phyloP scores from a whole-genome alignment of 139 green algal genomes.

The Edaphochlamys debaryana region DNA sequence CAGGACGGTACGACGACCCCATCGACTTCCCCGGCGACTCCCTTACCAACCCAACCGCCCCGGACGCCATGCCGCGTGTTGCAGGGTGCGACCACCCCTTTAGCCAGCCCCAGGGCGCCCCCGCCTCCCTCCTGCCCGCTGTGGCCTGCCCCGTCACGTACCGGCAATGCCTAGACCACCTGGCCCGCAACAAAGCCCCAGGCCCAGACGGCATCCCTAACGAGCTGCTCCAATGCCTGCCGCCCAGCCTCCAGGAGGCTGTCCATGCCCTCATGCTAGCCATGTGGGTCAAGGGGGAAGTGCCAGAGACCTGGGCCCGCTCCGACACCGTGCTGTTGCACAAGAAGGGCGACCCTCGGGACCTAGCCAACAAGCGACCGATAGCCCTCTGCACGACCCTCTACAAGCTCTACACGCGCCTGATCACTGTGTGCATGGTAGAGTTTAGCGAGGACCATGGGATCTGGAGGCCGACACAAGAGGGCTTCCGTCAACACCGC shows the following conservation, averaged over 20 bases:
- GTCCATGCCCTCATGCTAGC: not conserved
- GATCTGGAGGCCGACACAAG: not conserved
- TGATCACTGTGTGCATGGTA: constrained; percentile 28
- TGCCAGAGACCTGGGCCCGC: constrained; percentile 44
- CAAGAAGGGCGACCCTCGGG: constrained; percentile 42
- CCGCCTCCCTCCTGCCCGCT: too few relatives aligned
- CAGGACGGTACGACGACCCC: too few relatives aligned
- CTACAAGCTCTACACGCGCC: constrained; percentile 61
- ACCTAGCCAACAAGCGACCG: constrained; percentile 41
- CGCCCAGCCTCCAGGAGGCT: not conserved
- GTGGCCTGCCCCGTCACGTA: too few relatives aligned
- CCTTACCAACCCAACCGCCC: too few relatives aligned
- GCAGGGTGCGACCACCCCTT: too few relatives aligned
- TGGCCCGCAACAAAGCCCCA: not conserved
- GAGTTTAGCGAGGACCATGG: not conserved
- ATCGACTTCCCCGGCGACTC: too few relatives aligned
- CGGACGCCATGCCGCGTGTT: too few relatives aligned
- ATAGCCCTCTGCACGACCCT: constrained; percentile 44
- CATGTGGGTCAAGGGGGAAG: constrained; percentile 50
- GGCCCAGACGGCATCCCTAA: not conserved
- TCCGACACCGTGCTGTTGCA: constrained; percentile 49
- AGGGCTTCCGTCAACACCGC: not conserved
- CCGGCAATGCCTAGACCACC: not conserved
- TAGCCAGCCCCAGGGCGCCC: too few relatives aligned
- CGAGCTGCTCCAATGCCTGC: constrained; percentile 37